Conservation (phyloP, 2,329 filamentous ascomycete species). For the Talaromyces sp. region DNA sequence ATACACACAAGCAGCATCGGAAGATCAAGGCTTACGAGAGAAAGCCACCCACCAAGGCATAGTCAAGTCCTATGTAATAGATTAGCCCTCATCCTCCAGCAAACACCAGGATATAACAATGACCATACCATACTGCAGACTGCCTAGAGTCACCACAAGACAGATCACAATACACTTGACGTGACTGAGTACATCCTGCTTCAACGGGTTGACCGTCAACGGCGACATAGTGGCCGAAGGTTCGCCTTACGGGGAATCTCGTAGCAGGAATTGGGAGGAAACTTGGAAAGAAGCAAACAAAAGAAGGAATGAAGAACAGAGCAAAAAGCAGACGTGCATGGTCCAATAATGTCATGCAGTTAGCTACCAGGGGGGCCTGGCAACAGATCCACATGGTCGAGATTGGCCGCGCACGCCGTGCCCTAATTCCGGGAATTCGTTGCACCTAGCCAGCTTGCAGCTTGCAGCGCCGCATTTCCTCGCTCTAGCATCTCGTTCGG, state of each 20-base stretch:
- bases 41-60: constrained; percentile 2
- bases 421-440: background rate
- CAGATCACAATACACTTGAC: constrained; percentile 1
- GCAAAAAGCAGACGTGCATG: background rate
- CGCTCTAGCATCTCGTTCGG: background rate
- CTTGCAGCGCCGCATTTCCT: background rate
- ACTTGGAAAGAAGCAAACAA: background rate
- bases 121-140: background rate
- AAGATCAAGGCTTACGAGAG: background rate
- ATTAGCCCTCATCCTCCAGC: background rate
- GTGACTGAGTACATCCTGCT: background rate
- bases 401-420: background rate
- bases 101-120: background rate
- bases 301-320: background rate
- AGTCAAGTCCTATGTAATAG: background rate
- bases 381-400: background rate
- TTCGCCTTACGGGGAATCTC: background rate
- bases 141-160: background rate
- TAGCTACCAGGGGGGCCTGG: background rate
- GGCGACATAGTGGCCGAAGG: background rate
- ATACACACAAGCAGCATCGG: background rate
- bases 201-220: constrained; percentile 1
- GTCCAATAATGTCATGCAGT: background rate
- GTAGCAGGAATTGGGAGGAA: background rate
- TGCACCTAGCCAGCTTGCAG: background rate